Conservation (phyloP, 768 basidiomycete species). For the Serendipita sp. region DNA sequence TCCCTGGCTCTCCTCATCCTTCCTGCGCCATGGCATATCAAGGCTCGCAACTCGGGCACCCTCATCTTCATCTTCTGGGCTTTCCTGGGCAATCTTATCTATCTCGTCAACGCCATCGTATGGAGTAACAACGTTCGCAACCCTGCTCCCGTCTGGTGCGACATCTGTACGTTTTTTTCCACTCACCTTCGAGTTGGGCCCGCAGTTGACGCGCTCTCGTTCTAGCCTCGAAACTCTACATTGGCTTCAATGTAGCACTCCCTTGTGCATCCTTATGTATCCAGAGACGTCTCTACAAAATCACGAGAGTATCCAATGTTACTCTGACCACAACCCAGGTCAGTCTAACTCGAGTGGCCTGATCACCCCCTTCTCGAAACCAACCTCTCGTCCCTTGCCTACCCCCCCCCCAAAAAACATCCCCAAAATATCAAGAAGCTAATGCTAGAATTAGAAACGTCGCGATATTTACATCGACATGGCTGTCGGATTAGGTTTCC, state of each 20-base stretch:
- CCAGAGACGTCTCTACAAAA: slow-evolving; percentile 46
- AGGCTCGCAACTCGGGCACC: slow-evolving; percentile 33
- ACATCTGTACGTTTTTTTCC: slow-evolving; percentile 34
- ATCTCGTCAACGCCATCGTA: slow-evolving; percentile 49
- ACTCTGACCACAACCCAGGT: slow-evolving; percentile 33
- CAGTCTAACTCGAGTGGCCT: neutral
- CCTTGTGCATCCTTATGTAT: slow-evolving; percentile 42
- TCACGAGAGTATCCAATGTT: slow-evolving; percentile 38
- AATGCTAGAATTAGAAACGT: slow-evolving; percentile 17
- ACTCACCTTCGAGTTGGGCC: neutral
- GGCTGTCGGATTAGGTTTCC: slow-evolving; percentile 36
- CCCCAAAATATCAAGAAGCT: too few relatives aligned
- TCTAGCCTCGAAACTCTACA: slow-evolving; percentile 26
- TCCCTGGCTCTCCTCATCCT: neutral
- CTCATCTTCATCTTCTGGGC: slow-evolving; percentile 34
- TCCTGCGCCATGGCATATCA: slow-evolving; percentile 12
- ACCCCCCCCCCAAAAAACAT: neutral
- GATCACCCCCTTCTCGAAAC: slow-evolving; percentile 5
- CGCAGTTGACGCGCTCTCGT: slow-evolving; percentile 8
- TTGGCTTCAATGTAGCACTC: slow-evolving; percentile 32
- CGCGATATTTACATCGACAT: slow-evolving; percentile 25
- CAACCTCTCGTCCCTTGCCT: neutral
- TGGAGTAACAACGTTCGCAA: slow-evolving; percentile 45
- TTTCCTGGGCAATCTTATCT: slow-evolving; percentile 24
- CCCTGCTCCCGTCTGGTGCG: slow-evolving; percentile 42